Percentiles rank a stretch among this genome's conserved stretches.
Conservation (phyloP, 2,329 filamentous ascomycete genomes). For the Graphilbum fragrans region DNA sequence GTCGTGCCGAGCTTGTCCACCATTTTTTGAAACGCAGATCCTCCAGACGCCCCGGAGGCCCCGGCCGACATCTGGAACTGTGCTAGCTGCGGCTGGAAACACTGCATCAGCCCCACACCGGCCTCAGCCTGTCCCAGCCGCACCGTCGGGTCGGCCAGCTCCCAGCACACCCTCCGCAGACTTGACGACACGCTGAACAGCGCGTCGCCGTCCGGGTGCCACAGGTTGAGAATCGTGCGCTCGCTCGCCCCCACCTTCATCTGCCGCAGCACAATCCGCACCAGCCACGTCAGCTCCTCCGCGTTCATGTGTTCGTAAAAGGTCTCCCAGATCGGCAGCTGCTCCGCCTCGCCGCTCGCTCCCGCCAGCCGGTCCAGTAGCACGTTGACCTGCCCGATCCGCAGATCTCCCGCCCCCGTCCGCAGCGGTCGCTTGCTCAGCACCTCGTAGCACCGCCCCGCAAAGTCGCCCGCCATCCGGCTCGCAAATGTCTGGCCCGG, state of each 20-base stretch:
- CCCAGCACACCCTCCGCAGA: constrained; percentile 86
- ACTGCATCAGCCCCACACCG: constrained; percentile 76
- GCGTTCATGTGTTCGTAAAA: constrained; percentile 91
- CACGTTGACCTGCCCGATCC: constrained; percentile 80
- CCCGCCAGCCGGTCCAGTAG: constrained; percentile 67
- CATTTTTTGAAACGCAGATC: constrained; percentile 69
- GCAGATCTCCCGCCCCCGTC: constrained; percentile 63
- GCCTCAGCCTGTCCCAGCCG: constrained; percentile 65
- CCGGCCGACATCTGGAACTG: constrained; percentile 77
- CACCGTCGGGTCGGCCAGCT: constrained; percentile 62
- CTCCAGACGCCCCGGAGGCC: too few relatives aligned
- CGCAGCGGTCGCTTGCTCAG: constrained; percentile 73
- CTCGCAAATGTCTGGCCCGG: constrained; percentile 55
- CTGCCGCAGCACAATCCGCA: constrained; percentile 80
- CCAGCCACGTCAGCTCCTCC: constrained; percentile 86
- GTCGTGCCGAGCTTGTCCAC: constrained; percentile 53
- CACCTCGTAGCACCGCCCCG: constrained; percentile 76
- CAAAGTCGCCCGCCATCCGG: constrained; percentile 78
- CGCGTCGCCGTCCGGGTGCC: constrained; percentile 66
- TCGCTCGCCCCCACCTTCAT: constrained; percentile 69
- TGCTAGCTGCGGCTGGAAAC: constrained; percentile 90
- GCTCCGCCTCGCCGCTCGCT: constrained; percentile 69
- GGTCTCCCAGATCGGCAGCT: constrained; percentile 65
- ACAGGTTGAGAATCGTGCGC: constrained; percentile 73
- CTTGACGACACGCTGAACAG: constrained; percentile 88